Percentiles rank a stretch among this genome's conserved stretches.
Conservation (phyloP, 768 basidiomycete species). For the Leucocoprinus birnbaumii region DNA sequence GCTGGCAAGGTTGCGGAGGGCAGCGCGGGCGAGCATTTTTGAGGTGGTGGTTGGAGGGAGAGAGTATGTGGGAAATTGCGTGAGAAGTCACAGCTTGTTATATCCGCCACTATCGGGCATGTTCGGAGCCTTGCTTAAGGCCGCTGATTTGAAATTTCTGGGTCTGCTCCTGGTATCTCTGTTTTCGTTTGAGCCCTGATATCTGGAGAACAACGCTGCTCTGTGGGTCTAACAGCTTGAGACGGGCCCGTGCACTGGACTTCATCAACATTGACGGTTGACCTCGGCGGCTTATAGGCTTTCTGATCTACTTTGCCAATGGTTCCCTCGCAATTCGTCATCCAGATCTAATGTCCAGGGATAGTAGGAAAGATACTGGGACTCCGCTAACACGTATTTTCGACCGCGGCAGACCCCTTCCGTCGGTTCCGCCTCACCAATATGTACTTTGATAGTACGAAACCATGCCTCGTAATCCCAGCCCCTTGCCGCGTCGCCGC, state of each 20-base stretch:
- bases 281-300: slow-evolving; percentile 75
- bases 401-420: slow-evolving; percentile 94
- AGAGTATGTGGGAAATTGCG: slow-evolving; percentile 11
- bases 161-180: slow-evolving; percentile 14
- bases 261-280: slow-evolving; percentile 61
- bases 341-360: background rate
- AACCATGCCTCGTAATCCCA: slow-evolving; percentile 88
- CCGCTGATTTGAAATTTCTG: slow-evolving; percentile 19
- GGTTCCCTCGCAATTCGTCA: slow-evolving; percentile 36
- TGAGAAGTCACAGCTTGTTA: slow-evolving; percentile 1
- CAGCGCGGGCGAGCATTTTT: slow-evolving; percentile 64
- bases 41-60: slow-evolving; percentile 17
- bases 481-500: slow-evolving; percentile 95
- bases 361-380: slow-evolving; percentile 82
- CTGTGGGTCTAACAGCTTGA: slow-evolving; percentile 78
- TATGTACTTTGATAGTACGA: slow-evolving; percentile 92
- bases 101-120: background rate
- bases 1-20: slow-evolving; percentile 51
- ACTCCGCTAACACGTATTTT: slow-evolving; percentile 87
- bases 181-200: background rate
- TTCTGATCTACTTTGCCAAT: slow-evolving; percentile 88
- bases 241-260: slow-evolving; percentile 57
- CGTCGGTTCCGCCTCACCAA: slow-evolving; percentile 97
- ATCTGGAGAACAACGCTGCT: slow-evolving; percentile 77
- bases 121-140: slow-evolving; percentile 11